Conservation (phyloP, 225 moss, liverwort and hornwort genomes). For the Sphagnum tenellum region DNA sequence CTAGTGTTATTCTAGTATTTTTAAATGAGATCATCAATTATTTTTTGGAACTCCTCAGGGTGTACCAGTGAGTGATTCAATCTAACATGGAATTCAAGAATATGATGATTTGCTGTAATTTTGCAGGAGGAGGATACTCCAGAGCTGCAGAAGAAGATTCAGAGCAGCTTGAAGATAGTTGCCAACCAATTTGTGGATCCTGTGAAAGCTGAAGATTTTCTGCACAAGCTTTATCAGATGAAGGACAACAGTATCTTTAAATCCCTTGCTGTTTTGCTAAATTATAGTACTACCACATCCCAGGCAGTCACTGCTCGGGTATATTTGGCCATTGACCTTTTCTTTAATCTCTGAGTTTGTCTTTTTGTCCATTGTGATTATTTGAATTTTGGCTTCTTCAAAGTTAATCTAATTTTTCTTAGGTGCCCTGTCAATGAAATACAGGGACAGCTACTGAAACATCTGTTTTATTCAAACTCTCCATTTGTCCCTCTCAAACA, state of each 20-base stretch:
- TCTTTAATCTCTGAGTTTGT: background rate
- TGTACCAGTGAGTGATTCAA: no score
- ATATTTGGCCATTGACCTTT: constrained; percentile 2
- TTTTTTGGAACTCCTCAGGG: no score
- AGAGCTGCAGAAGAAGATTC: constrained; percentile 73
- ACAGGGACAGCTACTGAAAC: no score
- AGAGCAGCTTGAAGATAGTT: constrained; percentile 63
- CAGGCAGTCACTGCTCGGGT: constrained; percentile 61
- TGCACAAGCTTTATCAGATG: constrained; percentile 75
- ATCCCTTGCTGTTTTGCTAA: constrained; percentile 54
- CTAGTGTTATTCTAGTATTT: no score
- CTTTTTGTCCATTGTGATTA: background rate
- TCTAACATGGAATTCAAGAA: no score
- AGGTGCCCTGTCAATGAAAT: no score
- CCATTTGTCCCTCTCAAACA: no score
- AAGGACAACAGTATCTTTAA: constrained; percentile 79
- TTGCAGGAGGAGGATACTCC: constrained; percentile 79
- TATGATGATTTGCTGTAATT: no score
- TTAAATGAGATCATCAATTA: no score
- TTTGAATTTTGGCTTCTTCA: background rate
- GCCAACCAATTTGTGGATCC: constrained; percentile 60
- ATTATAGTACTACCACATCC: constrained; percentile 38
- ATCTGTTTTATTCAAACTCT: no score
- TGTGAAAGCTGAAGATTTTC: constrained; percentile 65
- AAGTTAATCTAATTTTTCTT: no score